A percentile compares a stretch with the other conserved stretches of the same genome.
phyloP scores from a whole-genome alignment of 148 eudicot species.

The Beta vulgaris region DNA sequence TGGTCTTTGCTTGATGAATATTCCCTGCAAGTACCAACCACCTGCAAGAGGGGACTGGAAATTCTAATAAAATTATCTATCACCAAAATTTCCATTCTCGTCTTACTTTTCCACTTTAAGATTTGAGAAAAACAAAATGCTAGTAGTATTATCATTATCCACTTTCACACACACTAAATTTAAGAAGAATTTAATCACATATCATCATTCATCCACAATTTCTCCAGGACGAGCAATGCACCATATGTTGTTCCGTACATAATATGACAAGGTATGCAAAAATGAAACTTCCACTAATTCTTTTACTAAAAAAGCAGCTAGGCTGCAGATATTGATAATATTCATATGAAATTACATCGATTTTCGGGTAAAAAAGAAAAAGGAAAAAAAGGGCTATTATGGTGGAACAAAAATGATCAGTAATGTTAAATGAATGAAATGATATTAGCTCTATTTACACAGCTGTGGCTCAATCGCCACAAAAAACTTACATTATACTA shows the following conservation, averaged over 20 bases:
- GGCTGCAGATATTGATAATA: neutral
- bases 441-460: constrained; percentile 40
- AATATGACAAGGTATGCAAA: neutral
- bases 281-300: constrained; percentile 14
- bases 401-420: constrained; percentile 24
- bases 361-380: constrained; percentile 1
- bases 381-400: neutral
- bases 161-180: too few species aligned
- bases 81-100: too few species aligned
- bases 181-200: too few species aligned
- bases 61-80: too few species aligned
- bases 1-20: too few species aligned
- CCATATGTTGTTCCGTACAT: neutral
- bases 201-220: neutral
- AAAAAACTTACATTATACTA: constrained; percentile 27
- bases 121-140: too few species aligned
- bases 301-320: constrained; percentile 10
- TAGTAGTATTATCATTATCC: too few species aligned
- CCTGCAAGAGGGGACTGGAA: too few species aligned
- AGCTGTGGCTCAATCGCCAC: constrained; percentile 32
- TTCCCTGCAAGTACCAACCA: too few species aligned
- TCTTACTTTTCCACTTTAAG: too few species aligned
- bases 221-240: neutral
- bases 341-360: constrained; percentile 24
- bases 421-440: constrained; percentile 33